A percentile compares a stretch with the other conserved stretches of the same genome.
Conservation (phyloP, 306 rosid species). For the Abrus precatorius region DNA sequence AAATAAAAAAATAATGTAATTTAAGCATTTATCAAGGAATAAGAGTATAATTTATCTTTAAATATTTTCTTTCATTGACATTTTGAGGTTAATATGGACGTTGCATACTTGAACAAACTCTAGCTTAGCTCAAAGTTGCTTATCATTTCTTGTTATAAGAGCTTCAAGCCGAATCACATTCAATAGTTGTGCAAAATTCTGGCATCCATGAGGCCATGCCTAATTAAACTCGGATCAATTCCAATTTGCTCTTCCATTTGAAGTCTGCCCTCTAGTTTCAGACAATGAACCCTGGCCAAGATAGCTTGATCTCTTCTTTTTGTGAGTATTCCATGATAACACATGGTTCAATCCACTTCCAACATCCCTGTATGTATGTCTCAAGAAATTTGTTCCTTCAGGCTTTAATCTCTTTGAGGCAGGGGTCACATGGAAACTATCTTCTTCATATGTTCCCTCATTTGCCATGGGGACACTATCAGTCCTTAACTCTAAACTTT, state of each 20-base stretch:
- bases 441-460: slow-evolving; percentile 77
- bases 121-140: slow-evolving; percentile 20
- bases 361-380: slow-evolving; percentile 57
- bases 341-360: slow-evolving; percentile 68
- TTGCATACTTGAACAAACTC: slow-evolving; percentile 16
- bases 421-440: slow-evolving; percentile 56
- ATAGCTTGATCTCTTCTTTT: slow-evolving; percentile 88
- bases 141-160: slow-evolving; percentile 30
- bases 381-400: slow-evolving; percentile 61
- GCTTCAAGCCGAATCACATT: slow-evolving; percentile 36
- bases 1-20: background rate
- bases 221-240: slow-evolving; percentile 54
- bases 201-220: slow-evolving; percentile 31
- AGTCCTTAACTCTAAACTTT: slow-evolving; percentile 55
- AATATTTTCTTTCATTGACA: slow-evolving; percentile 18
- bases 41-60: background rate
- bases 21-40: background rate
- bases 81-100: slow-evolving; percentile 28
- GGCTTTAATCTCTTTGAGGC: slow-evolving; percentile 68
- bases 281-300: slow-evolving; percentile 64
- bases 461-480: slow-evolving; percentile 55
- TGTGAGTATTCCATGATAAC: slow-evolving; percentile 85
- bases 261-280: slow-evolving; percentile 72
- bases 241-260: slow-evolving; percentile 80
- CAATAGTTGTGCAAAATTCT: slow-evolving; percentile 29